A percentile compares a stretch with the other conserved stretches of the same genome.
Conservation (phyloP, 352 stramenopile species). For the Phytophthora nicotianae region DNA sequence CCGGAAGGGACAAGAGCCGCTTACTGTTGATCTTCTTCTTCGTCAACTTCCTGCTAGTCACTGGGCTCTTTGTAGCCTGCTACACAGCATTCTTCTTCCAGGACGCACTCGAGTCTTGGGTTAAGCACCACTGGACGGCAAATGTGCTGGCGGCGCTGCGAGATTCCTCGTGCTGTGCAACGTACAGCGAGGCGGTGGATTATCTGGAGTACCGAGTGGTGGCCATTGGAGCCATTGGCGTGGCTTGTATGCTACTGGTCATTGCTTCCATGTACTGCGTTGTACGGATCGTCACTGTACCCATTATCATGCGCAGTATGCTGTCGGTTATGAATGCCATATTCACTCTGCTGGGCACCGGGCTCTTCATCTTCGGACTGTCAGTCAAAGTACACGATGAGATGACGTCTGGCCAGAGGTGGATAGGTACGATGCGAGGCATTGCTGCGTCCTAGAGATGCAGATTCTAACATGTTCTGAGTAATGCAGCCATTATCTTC, state of each 20-base stretch:
- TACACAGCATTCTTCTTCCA: slow-evolving; percentile 75
- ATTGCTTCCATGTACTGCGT: slow-evolving; percentile 78
- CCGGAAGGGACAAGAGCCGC: slow-evolving; percentile 65
- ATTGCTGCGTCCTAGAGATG: not conserved
- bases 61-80: slow-evolving; percentile 62
- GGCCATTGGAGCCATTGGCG: slow-evolving; percentile 55
- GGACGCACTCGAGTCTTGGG: slow-evolving; percentile 64
- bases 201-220: slow-evolving; percentile 58
- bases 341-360: slow-evolving; percentile 67
- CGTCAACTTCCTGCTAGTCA: slow-evolving; percentile 68
- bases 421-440: slow-evolving; percentile 56
- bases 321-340: slow-evolving; percentile 76
- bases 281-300: slow-evolving; percentile 84
- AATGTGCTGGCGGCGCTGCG: slow-evolving; percentile 53
- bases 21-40: slow-evolving; percentile 82
- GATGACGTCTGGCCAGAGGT: slow-evolving; percentile 70
- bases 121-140: slow-evolving; percentile 78
- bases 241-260: slow-evolving; percentile 51
- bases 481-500: slow-evolving; percentile 61
- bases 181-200: slow-evolving; percentile 53
- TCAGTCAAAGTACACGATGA: slow-evolving; percentile 65
- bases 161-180: slow-evolving; percentile 51
- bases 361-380: slow-evolving; percentile 62
- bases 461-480: slow-evolving; percentile 1
- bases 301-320: slow-evolving; percentile 88